Conservation (phyloP, 768 basidiomycete genomes). For the Boletus rex-veris region DNA sequence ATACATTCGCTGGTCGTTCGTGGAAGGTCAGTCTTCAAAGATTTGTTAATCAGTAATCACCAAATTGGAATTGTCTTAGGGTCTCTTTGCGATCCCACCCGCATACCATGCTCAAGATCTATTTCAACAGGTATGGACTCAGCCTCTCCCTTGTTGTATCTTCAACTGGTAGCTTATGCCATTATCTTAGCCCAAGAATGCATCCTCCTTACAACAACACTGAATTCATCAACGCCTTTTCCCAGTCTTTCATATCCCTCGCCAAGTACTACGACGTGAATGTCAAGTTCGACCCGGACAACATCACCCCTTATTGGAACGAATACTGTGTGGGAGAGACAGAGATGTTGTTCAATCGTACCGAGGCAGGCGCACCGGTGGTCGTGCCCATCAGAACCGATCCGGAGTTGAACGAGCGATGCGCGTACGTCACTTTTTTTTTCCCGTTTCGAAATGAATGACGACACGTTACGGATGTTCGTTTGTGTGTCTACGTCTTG, state of each 20-base stretch:
- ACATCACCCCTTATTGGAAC: constrained; percentile 19
- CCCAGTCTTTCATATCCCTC: constrained; percentile 24
- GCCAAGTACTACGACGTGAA: constrained; percentile 24
- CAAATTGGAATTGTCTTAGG: constrained; percentile 12
- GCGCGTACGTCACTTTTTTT: constrained; percentile 8
- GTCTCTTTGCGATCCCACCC: constrained; percentile 31
- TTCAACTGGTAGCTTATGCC: neutral
- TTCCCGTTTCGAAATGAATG: neutral
- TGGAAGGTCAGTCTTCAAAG: constrained; percentile 33
- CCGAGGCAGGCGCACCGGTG: neutral
- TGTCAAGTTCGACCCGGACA: constrained; percentile 9
- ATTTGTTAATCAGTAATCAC: constrained; percentile 10
- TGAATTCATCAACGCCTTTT: constrained; percentile 29
- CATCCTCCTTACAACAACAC: constrained; percentile 23
- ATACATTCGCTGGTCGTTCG: constrained; percentile 26
- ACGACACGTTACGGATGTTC: too few species aligned
- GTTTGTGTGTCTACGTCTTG: neutral
- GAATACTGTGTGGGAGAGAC: neutral
- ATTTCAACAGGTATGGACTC: constrained; percentile 32
- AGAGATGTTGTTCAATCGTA: constrained; percentile 19
- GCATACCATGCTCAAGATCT: constrained; percentile 35
- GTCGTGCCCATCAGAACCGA: constrained; percentile 5
- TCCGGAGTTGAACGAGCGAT: neutral
- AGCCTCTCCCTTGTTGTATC: neutral
- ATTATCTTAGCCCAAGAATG: neutral